Evolutionary conservation across 768 basidiomycete genomes (phyloP).

Genomic region (Dioszegia hungarica): DNA sequence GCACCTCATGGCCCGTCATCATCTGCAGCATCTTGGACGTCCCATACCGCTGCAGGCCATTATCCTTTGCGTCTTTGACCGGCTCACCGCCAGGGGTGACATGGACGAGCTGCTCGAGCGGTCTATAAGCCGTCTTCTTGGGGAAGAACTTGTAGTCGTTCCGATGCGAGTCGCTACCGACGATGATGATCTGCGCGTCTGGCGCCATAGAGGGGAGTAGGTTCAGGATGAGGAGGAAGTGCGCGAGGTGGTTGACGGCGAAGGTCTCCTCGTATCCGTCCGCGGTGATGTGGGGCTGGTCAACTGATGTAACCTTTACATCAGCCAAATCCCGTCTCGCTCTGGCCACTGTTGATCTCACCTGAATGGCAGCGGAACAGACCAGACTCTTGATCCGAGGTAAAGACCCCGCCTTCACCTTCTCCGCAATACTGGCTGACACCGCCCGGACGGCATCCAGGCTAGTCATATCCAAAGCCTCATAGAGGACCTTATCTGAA

Average conservation of each 20-base stretch:
- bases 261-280: conserved; percentile 6
- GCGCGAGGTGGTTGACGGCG: conserved; percentile 4
- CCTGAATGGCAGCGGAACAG: neutral
- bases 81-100: neutral
- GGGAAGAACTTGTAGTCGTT: conserved; percentile 1
- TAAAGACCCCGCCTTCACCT: neutral
- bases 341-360: no score
- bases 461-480: neutral
- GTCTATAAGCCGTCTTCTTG: neutral
- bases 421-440: neutral
- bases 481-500: neutral
- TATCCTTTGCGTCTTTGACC: neutral
- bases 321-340: no score
- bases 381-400: neutral
- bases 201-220: neutral
- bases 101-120: neutral
- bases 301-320: no score
- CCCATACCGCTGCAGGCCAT: neutral
- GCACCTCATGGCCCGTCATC: conserved; percentile 8
- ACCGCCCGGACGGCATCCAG: neutral
- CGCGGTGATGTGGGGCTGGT: neutral
- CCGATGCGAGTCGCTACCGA: neutral
- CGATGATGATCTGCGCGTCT: conserved; percentile 1
- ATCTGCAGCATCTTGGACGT: conserved; percentile 4
- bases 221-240: neutral